Evolutionary conservation across 2,329 filamentous ascomycete species (phyloP).

Genomic region (Sclerotinia borealis): DNA sequence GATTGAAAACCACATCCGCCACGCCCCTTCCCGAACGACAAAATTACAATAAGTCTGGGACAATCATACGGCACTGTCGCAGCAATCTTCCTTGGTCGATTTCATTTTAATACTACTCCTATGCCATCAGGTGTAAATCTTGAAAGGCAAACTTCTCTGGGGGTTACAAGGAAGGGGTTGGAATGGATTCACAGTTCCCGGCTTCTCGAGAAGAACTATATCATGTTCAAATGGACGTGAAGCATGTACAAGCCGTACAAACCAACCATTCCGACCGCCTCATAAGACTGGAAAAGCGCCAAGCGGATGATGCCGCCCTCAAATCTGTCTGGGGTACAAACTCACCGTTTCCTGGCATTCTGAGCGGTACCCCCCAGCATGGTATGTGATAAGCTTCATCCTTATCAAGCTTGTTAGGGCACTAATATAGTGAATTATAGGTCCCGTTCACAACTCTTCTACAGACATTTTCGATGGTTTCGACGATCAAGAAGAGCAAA

Average conservation of each 20-base stretch:
- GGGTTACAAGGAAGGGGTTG: conserved; percentile 29
- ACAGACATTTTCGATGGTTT: conserved; percentile 84
- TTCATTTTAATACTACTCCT: neutral
- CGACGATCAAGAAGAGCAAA: conserved; percentile 74
- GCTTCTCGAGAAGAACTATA: conserved; percentile 59
- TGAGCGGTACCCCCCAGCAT: conserved; percentile 79
- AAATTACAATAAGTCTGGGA: neutral
- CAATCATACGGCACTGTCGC: neutral
- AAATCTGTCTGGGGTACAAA: conserved; percentile 90
- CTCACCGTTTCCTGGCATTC: conserved; percentile 82
- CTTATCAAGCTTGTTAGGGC: conserved; percentile 7
- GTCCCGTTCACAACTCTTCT: conserved; percentile 71
- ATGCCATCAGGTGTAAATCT: conserved; percentile 3
- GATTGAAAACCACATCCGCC: neutral
- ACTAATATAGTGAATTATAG: conserved; percentile 41
- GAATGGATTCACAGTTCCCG: conserved; percentile 59
- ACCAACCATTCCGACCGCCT: conserved; percentile 57
- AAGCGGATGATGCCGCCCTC: conserved; percentile 59
- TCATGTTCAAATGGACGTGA: conserved; percentile 64
- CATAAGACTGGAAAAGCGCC: conserved; percentile 56
- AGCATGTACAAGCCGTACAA: conserved; percentile 59
- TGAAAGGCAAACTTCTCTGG: neutral
- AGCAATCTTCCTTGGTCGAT: neutral
- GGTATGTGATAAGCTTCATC: conserved; percentile 49
- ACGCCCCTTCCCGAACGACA: neutral